Evolutionary conservation across 2,329 filamentous ascomycete genomes (phyloP), one percentile per base, ranked within the genome.

Genomic region (Aspergillus arachidicola): DNA sequence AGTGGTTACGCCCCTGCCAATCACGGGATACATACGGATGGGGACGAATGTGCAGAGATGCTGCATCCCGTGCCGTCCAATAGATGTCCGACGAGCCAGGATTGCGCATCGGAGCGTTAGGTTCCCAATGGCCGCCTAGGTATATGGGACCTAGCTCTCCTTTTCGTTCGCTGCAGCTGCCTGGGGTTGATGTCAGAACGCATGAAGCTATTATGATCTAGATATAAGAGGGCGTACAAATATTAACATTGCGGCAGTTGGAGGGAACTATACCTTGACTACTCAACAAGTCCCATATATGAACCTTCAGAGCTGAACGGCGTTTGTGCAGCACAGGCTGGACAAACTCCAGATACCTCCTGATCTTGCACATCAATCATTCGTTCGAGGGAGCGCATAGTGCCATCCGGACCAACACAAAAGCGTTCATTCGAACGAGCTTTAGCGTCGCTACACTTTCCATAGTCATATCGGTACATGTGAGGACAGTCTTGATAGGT

Each of bases 381-480:
- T 19, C 51, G 51, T 54, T 54, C 51, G 11, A 54, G 19, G 32
- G 51, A 54, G 12, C 51, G 51, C 51, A 54, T 54, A 36, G 51
- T 54, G 12, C 32, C 51, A 23, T 54, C 51, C 10, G 51, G 19
- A 10, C 51, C 51, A 54, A 54, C 51, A 54, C 51, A 54, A 10
- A 54, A 54, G 4, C 12, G 51, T 19, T 54, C 30, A 32, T 36
- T 36, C n/a, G 51, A 9, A 21, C 51, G 51, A 36, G 51, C n/a
- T 34, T 54, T 54, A 16, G 51, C 51, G 11, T 14, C 51, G 21
- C 51, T 54, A 36, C 51, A 54, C 51, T 54, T 54, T 23, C 51
- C 51, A 54, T 36, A 54, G 51, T 54, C 51, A 36, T 54, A 54
- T 36, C 51, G 51, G n/a, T 54, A 36, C 51, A 54, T 54, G 21